Evolutionary conservation across 768 basidiomycete species (phyloP), one percentile per base, ranked within the genome.

Genomic region (Lactifluus subvellereus): DNA sequence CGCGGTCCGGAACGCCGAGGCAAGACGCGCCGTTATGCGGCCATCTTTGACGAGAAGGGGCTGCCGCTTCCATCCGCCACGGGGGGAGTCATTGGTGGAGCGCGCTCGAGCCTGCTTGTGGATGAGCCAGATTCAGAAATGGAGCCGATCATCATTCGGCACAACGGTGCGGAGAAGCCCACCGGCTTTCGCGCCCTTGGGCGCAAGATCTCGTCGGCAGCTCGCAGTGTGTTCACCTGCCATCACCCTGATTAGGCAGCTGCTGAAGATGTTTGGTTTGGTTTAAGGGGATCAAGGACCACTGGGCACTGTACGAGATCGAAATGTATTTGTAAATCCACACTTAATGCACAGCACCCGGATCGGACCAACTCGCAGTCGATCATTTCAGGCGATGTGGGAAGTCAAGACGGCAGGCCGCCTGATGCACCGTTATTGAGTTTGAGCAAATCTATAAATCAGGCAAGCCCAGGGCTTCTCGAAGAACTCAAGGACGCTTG

Each of bases 21-120:
- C 30, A 54, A 60, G 40, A 64, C 65, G 57, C 65, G 65, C 35
- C 65, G 65, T 32, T 62, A 64, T 20, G 65, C 56, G 57, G 52
- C 61, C 32, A 63, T 66, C 56, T 66, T 66, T 54, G 61, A 64
- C 30, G 65, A 57, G 49, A 62, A 65, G 48, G 65, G 65, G 37
- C 43, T 64, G 30, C 65, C 61, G 30, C 48, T 66, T 6, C 65
- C 62, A 38, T 64, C 65, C 14, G 65, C 65, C 4, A 63, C 65
- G 22, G 61, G 65, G 2, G 61, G 53, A 40, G 30, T 59, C 43
- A 65, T 65, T n/a, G 60, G 62, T 3, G 62, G 48, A 3, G 48
- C 58, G 54, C 58, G 54, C 48, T 59, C 57, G 7, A 64, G 62
- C 58, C 33, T 64, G 62, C 18, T 55, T n/a, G 14, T 13, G 22